Base-by-base conservation (phyloP, 2,329 filamentous ascomycete genomes). In the Aspergillus sp. region DNA sequence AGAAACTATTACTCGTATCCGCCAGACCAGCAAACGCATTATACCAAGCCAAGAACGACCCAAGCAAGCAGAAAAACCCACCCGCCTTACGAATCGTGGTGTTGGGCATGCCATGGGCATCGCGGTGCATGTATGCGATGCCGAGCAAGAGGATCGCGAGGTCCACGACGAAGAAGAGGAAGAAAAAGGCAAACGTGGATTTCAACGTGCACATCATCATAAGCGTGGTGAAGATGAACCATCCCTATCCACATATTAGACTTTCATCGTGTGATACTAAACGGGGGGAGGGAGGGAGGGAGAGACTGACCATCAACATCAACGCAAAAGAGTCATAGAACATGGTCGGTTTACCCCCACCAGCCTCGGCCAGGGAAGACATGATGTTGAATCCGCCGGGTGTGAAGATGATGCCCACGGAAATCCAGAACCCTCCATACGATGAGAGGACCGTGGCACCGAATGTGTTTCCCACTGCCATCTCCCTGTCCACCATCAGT, bases 401-500 rank as follows among this genome's bases (percentile, higher is more conserved):
- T 2, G 87, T 89, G 55, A 88, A 73, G 49, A 92, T 79, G 62
- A 92, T 86, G 56, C 78, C 88, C 63, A 89, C 88, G 10, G 79
- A 78, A 65, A 93, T 82, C 89, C 89, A 93, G 80, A 93, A 93
- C 57, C 88, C 88, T 61, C 89, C 89, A 66, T 89, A 93, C 0
- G 88, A 92, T 9, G 87, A 89, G 52, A 93, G 76, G 17, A 89
- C 88, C 19, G 88, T 92, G 47, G 88, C 89, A 79, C 88, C 88
- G 60, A 93, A 92, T 9, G 89, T 92, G 79, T 93, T 93, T 52
- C 88, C 89, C n/a, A 89, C 80, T 32, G 88, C 88, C 83, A 93
- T 89, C 76, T 93, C 89, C 88, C 87, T 90, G 10, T n/a, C 14
- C 2, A 14, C 11, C 2, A 7, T 38, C 14, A 17, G 16, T n/a